phyloP scores from a whole-genome alignment of 2,329 filamentous ascomycete species.

The Lasiodiplodia sp. region DNA sequence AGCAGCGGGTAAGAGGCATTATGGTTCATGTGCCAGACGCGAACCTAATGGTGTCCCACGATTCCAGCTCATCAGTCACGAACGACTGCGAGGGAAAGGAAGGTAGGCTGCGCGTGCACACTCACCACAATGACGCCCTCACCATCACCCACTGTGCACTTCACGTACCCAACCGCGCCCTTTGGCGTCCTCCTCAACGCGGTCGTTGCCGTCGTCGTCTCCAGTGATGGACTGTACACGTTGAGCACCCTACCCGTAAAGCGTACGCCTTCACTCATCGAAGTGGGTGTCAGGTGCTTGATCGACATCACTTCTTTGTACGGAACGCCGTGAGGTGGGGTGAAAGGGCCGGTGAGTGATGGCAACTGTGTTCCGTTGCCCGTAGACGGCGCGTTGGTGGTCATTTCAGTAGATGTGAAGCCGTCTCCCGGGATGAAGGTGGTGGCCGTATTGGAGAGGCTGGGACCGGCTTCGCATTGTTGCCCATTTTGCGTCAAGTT shows the following conservation, averaged over 20 bases:
- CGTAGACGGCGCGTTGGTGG: not conserved
- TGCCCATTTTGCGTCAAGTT: not conserved
- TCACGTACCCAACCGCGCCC: conserved; percentile 60
- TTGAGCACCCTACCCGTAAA: conserved; percentile 66
- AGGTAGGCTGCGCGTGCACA: not conserved
- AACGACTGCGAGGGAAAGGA: not conserved
- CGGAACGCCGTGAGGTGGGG: conserved; percentile 8
- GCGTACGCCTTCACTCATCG: conserved; percentile 54
- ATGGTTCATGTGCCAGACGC: conserved; percentile 58
- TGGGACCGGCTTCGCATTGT: not conserved
- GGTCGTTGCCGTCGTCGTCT: conserved; percentile 41
- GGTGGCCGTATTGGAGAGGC: conserved; percentile 33
- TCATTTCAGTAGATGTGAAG: conserved; percentile 58
- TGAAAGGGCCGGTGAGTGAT: not conserved
- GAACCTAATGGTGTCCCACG: conserved; percentile 33
- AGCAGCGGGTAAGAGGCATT: conserved; percentile 47
- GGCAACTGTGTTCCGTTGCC: not conserved
- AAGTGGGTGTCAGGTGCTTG: conserved; percentile 53
- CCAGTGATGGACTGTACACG: conserved; percentile 50
- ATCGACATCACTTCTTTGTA: conserved; percentile 58
- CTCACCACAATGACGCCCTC: conserved; percentile 61
- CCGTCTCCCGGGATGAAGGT: conserved; percentile 53
- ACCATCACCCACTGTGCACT: conserved; percentile 64
- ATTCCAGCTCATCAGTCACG: not conserved
- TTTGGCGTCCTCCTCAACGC: conserved; percentile 48